Percentiles rank a stretch among this genome's conserved stretches.
These are phyloP conservation scores for Monilinia fructicola DNA, from an alignment of 2,329 filamentous ascomycete species.

Conservation along the genomic window DNA sequence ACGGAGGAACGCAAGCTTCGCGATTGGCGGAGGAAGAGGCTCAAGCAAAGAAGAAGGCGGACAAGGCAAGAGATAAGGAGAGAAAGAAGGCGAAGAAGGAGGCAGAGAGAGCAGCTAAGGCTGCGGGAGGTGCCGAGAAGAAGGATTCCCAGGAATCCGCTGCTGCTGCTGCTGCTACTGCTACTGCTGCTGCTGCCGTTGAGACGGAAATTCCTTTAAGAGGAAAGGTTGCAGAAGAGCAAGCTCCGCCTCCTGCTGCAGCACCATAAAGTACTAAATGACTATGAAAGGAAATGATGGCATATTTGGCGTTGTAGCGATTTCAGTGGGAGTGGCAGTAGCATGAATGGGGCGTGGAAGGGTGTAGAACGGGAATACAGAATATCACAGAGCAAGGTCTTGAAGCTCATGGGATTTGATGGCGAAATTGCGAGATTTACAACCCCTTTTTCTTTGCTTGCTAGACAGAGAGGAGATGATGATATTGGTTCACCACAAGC, in stretches of 20 bases:
- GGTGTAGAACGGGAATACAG: neutral
- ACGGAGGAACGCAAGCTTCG: slow-evolving; percentile 64
- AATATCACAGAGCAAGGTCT: neutral
- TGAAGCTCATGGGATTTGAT: slow-evolving; percentile 4
- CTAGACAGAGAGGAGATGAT: neutral
- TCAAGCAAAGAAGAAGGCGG: slow-evolving; percentile 39
- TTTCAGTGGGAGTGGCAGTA: slow-evolving; percentile 11
- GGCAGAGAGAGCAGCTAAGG: slow-evolving; percentile 40
- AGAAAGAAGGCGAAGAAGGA: slow-evolving; percentile 47
- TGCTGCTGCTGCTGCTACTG: slow-evolving; percentile 27
- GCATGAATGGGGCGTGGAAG: neutral
- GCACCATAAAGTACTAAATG: slow-evolving; percentile 31
- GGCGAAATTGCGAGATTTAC: neutral
- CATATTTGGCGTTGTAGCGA: slow-evolving; percentile 30
- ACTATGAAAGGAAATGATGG: slow-evolving; percentile 16
- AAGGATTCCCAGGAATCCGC: slow-evolving; percentile 37
- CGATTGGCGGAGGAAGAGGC: slow-evolving; percentile 71
- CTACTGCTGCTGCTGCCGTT: slow-evolving; percentile 20
- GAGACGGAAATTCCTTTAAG: slow-evolving; percentile 35
- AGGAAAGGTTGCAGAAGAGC: slow-evolving; percentile 38
- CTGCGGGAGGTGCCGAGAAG: slow-evolving; percentile 36
- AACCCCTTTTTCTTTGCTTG: neutral
- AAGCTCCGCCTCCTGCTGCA: slow-evolving; percentile 39
- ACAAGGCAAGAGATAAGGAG: slow-evolving; percentile 46
- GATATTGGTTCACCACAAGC: slow-evolving; percentile 14